A percentile compares a stretch with the other conserved stretches of the same genome.
Evolutionary conservation across 2,329 filamentous ascomycete genomes (phyloP).

Genomic region (Clarireedia paspali): DNA sequence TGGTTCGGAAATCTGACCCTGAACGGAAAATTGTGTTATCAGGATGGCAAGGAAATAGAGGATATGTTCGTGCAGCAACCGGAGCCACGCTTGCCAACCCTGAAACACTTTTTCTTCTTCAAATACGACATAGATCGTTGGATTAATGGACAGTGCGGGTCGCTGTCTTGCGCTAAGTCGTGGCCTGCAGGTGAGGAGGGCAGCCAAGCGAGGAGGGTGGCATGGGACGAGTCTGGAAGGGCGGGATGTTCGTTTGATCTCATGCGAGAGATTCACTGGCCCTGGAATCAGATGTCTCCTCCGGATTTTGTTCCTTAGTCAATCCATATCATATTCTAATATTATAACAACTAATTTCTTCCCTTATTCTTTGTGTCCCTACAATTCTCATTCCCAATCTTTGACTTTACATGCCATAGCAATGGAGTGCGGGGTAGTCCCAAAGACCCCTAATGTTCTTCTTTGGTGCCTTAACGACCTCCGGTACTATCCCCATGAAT

Average conservation of each 20-base stretch:
- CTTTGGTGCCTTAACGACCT: too few relatives aligned
- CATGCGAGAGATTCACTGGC: slow-evolving; percentile 8
- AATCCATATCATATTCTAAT: not conserved
- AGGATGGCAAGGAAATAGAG: slow-evolving; percentile 1
- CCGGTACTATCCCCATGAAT: too few relatives aligned
- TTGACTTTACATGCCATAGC: too few relatives aligned
- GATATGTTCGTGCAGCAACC: slow-evolving; percentile 6
- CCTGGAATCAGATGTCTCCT: slow-evolving; percentile 7
- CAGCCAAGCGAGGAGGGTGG: slow-evolving; percentile 2
- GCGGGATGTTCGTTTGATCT: slow-evolving; percentile 2
- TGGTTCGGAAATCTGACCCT: slow-evolving; percentile 2
- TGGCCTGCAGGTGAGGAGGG: slow-evolving; percentile 4
- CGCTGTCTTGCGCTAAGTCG: slow-evolving; percentile 2
- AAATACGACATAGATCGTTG: slow-evolving; percentile 8
- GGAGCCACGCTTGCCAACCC: not conserved
- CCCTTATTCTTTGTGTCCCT: not conserved
- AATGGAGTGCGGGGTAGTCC: too few relatives aligned
- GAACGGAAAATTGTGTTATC: not conserved
- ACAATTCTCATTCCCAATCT: too few relatives aligned
- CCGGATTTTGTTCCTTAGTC: slow-evolving; percentile 3
- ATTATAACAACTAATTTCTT: not conserved
- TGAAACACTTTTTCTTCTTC: slow-evolving; percentile 6
- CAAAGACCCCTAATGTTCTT: too few relatives aligned
- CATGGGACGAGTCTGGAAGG: slow-evolving; percentile 5
- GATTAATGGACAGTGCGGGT: slow-evolving; percentile 3